Base-by-base conservation (phyloP, 1,139 yeast genomes). In the Geotrichum australiense region DNA sequence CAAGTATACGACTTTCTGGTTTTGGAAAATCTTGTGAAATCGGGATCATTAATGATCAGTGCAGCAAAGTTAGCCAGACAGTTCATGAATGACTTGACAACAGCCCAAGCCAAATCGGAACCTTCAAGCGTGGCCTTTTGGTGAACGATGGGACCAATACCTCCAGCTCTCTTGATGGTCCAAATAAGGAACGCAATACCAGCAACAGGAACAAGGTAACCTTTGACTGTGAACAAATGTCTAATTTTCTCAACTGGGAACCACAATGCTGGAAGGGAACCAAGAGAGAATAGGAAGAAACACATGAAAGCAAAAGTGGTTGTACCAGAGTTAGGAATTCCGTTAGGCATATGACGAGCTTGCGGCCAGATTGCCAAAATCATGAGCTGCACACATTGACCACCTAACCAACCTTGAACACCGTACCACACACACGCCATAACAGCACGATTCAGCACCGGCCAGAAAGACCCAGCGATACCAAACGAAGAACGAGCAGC, bases 361-460 rank as follows among this genome's bases (percentile, higher is more conserved):
- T 61, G 56, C 23, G 69, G 69, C 67, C 70, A 66, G 37, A 70
- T 63, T 11, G 76, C 66, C 41, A 57, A 50, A 31, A 73, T 51
- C 63, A 67, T 61, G 33, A 84, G 68, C 46, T 78, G 78, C 29
- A 87, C 77, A 54, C 94, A 82, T 47, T 86, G 76, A 37, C 91
- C 94, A 46, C 93, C 94, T 47, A 85, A 73, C 66, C 85, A 79
- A 27, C 82, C 71, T 59, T 84, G 94, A 24, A 84, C 93, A 29
- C 91, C 78, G 54, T 80, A 83, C 94, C 94, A 85, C 39, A 85
- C 76, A 50, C 80, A 73, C 23, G 87, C 82, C 86, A 84, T 80
- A 25, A 81, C 84, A 32, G 81, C 64, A 30, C 68, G 59, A 42
- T 62, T 63, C 22, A 63, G 41, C 11, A 66, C 59, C 2, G 68